Base-by-base conservation (phyloP, 2,329 filamentous ascomycete species). In the Emericellopsis atlantica region DNA sequence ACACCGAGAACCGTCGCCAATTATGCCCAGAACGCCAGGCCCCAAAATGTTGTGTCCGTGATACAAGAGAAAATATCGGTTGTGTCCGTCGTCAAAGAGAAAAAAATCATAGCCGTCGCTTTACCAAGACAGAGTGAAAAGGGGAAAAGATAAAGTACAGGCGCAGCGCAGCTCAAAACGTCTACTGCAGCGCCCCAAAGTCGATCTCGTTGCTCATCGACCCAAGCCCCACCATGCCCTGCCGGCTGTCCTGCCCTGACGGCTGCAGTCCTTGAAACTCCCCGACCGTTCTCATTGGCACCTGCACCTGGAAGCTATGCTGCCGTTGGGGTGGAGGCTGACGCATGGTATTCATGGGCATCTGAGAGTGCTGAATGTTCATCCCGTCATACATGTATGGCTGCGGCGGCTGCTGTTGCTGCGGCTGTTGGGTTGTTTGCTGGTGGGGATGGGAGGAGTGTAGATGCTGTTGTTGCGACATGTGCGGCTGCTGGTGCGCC, bases 261-360 rank as follows among this genome's bases (percentile, higher is more conserved):
- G 69, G 57, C 43, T 71, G 69, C 3, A 74, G 48, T 2, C 64
- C 61, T 22, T 73, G 69, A 39, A 72, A 74, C 39, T 72, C 68
- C 4, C 61, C 49, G 2, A 52, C 46, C 14, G 48, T 45, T 11
- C 48, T 46, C 48, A 55, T 47, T 2, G 51, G 43, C 23, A 54
- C 40, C 18, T 49, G 50, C 39, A 64, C 49, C 14, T 56, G 55
- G 37, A 60, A 62, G 41, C 49, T 57, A 18, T 46, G 49, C 39
- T 61, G 58, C 12, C 56, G 51, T 31, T 54, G 55, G 14, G 49
- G 51, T 7, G 46, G 49, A 39, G 58, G 49, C 23, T 47, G 48
- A 36, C 51, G 50, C 41, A 60, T 50, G 12, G 45, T 47, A 29
- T 46, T 53, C 43, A 64, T 58, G 4, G 52, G 43, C 26, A 29